Percentiles rank a stretch among this genome's conserved stretches.
Conservation (phyloP, 805 yeast genomes). For the Saccharomyces eubayanus region DNA sequence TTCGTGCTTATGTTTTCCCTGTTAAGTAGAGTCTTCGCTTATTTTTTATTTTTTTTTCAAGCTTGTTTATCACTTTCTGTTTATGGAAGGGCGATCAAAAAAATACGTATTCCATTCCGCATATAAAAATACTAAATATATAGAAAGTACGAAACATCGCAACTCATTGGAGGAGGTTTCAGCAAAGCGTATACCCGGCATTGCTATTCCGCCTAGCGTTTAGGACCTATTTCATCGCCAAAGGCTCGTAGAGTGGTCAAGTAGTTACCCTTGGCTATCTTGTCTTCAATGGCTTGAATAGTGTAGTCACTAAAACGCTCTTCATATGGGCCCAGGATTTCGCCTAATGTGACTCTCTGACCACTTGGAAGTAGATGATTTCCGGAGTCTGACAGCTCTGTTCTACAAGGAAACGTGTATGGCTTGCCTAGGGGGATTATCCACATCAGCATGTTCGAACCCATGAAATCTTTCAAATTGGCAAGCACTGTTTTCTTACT, state of each 20-base stretch:
- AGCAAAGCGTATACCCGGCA: neutral
- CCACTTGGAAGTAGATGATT: neutral
- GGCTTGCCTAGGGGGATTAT: slow-evolving; percentile 22
- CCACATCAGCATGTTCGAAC: slow-evolving; percentile 25
- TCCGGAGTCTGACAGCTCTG: neutral
- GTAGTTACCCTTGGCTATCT: slow-evolving; percentile 6
- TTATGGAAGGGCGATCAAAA: neutral
- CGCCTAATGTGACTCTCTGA: neutral
- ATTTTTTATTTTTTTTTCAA: neutral
- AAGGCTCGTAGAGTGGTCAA: slow-evolving; percentile 8
- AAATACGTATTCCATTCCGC: neutral
- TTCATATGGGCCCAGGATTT: slow-evolving; percentile 6
- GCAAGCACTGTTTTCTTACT: slow-evolving; percentile 13
- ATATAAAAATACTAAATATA: neutral
- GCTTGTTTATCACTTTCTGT: neutral
- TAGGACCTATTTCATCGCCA: slow-evolving; percentile 3
- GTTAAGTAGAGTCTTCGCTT: neutral
- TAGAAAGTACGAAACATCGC: neutral
- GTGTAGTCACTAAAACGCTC: slow-evolving; percentile 5
- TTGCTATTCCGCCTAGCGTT: neutral
- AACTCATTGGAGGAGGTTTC: too few relatives aligned
- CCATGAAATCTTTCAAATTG: slow-evolving; percentile 28
- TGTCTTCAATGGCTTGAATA: slow-evolving; percentile 4
- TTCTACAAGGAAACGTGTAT: too few relatives aligned
- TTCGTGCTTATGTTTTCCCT: neutral